These are phyloP conservation scores for Plasmopara halstedii DNA, from an alignment of 352 stramenopile genomes.

Conservation along the genomic window DNA sequence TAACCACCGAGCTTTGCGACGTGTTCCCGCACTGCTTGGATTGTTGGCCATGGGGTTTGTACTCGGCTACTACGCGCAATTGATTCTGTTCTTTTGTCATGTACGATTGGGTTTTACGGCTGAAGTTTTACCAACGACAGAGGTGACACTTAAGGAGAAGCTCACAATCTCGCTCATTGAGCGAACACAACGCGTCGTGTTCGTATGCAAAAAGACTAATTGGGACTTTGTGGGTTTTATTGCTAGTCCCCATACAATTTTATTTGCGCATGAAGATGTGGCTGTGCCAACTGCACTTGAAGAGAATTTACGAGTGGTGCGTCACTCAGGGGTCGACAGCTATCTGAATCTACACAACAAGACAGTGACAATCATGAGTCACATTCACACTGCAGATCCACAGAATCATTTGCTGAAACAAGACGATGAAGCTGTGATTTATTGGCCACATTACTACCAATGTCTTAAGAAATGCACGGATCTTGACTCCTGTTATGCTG, in stretches of 20 bases:
- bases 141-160: conserved; percentile 37
- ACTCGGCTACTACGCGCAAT: conserved; percentile 59
- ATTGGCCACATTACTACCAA: conserved; percentile 75
- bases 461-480: conserved; percentile 66
- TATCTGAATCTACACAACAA: conserved; percentile 80
- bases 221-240: conserved; percentile 74
- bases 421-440: conserved; percentile 67
- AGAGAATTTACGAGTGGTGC: conserved; percentile 50
- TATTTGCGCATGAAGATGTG: conserved; percentile 66
- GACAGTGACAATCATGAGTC: conserved; percentile 70
- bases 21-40: conserved; percentile 12
- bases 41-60: conserved; percentile 28
- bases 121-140: conserved; percentile 36
- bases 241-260: conserved; percentile 46
- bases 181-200: conserved; percentile 53
- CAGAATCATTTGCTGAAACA: conserved; percentile 64
- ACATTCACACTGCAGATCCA: conserved; percentile 41
- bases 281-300: conserved; percentile 39
- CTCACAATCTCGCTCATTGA: conserved; percentile 41
- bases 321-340: conserved; percentile 54
- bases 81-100: conserved; percentile 61
- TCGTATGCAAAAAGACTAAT: conserved; percentile 68
- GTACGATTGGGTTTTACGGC: conserved; percentile 50
- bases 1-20: conserved; percentile 11
- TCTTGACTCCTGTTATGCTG: conserved; percentile 57